These are phyloP conservation scores for Saitozyma podzolica DNA, from an alignment of 768 basidiomycete species.

Conservation along the genomic window DNA sequence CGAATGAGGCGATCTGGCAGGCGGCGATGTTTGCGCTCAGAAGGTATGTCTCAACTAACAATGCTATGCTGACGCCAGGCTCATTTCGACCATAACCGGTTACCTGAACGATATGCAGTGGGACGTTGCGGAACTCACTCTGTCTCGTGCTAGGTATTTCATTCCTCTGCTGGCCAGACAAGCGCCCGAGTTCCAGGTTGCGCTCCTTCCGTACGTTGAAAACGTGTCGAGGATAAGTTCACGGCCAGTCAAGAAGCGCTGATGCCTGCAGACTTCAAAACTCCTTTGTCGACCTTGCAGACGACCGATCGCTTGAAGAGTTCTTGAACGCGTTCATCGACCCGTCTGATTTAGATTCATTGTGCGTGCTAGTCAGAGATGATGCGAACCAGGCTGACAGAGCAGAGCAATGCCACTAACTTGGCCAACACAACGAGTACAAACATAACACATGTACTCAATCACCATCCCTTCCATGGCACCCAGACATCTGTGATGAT, in stretches of 20 bases:
- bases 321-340: slow-evolving; percentile 1
- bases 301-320: background rate
- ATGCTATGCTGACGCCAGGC: background rate
- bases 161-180: slow-evolving; percentile 1
- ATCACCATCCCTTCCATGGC: no score
- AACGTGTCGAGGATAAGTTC: background rate
- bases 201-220: background rate
- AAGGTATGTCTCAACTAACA: background rate
- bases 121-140: background rate
- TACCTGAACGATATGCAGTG: background rate
- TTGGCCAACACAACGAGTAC: no score
- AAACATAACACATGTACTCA: no score
- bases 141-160: background rate
- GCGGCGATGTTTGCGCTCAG: background rate
- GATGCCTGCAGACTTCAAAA: background rate
- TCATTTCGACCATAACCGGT: background rate
- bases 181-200: background rate
- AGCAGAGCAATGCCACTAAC: no score
- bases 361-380: no score
- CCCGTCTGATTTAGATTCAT: background rate
- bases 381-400: no score
- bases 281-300: background rate
- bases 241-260: background rate
- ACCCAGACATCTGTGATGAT: no score
- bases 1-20: slow-evolving; percentile 1